Evolutionary conservation across 2,329 filamentous ascomycete genomes (phyloP), one percentile per base, ranked within the genome.

Genomic region (Fusarium tanahbumbuense): DNA sequence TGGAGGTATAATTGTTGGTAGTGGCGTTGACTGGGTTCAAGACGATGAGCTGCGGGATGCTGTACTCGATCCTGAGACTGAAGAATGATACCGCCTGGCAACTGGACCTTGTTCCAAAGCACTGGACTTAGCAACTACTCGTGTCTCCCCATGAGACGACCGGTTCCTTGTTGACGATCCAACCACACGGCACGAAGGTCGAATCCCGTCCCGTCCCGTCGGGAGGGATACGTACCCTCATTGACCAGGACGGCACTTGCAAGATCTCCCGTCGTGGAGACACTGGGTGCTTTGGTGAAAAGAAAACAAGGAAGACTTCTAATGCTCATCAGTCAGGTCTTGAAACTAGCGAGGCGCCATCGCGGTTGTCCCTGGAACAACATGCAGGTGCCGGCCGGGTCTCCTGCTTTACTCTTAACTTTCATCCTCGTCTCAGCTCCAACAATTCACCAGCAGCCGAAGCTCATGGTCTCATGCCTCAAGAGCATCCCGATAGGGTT

Each of bases 21-120:
- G 93, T 78, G 93, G 93, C 48, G 84, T 96, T 56, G 90, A 97
- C 76, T 97, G 93, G 93, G 89, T 88, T 15, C 83, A 86, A 42
- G 89, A 97, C 78, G 85, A 89, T 54, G 84, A 83, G 63, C 81
- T 97, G 66, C 84, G 87, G 61, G 87, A 88, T 53, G 84, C 95
- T 65, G 93, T 97, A 27, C 83, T 97, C 66, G 93, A 93, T 75
- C 81, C 84, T 13, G 88, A 91, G 68, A 79, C 80, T 67, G 83
- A 84, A 50, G 77, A 80, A 56, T 76, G 45, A 76, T 46, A 22
- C 20, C 34, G 50, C n/a, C 28, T 20, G 27, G 65, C 59, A 48
- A 48, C 50, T 34, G 28, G 46, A 27, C 23, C 13, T 20, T 42
- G 25, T 27, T 47, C 20, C 28, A 23, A 56, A 28, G 23, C 49